Percentiles rank a stretch among this genome's conserved stretches.
Conservation (phyloP, 202 grass and related monocot species). For the Saccharum hybrid region DNA sequence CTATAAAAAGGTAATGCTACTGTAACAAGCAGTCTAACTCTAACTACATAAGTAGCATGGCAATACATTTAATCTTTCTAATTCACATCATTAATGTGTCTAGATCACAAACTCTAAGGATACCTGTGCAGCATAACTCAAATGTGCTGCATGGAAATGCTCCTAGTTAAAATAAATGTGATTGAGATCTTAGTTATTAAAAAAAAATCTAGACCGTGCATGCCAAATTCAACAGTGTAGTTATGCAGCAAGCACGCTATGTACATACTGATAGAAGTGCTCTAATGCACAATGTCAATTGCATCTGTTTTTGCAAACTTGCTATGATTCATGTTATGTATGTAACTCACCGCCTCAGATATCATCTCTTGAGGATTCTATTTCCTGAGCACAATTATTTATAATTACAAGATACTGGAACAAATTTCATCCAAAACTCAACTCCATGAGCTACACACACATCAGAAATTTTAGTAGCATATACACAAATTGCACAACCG, state of each 20-base stretch:
- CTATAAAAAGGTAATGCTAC: background rate
- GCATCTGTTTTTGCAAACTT: background rate
- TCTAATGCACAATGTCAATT: slow-evolving; percentile 8
- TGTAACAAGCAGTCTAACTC: background rate
- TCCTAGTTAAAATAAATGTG: slow-evolving; percentile 12
- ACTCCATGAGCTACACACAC: background rate
- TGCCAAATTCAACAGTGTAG: slow-evolving; percentile 19
- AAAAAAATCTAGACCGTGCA: slow-evolving; percentile 15
- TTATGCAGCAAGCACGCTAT: background rate
- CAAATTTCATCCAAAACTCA: slow-evolving; percentile 11
- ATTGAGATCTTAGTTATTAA: background rate
- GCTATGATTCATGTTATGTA: background rate
- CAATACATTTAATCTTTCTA: slow-evolving; percentile 36
- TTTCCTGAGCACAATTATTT: background rate
- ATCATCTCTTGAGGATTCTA: background rate
- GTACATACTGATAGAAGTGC: background rate
- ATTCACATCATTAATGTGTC: slow-evolving; percentile 3
- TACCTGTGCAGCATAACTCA: background rate
- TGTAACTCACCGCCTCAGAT: background rate
- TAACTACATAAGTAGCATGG: background rate
- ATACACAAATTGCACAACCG: slow-evolving; percentile 1
- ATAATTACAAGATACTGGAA: background rate
- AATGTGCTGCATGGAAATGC: background rate
- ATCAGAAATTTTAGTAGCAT: background rate
- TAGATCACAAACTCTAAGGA: background rate